phyloP scores from a whole-genome alignment of 2,329 filamentous ascomycete species.

The Escovopsis sp. region DNA sequence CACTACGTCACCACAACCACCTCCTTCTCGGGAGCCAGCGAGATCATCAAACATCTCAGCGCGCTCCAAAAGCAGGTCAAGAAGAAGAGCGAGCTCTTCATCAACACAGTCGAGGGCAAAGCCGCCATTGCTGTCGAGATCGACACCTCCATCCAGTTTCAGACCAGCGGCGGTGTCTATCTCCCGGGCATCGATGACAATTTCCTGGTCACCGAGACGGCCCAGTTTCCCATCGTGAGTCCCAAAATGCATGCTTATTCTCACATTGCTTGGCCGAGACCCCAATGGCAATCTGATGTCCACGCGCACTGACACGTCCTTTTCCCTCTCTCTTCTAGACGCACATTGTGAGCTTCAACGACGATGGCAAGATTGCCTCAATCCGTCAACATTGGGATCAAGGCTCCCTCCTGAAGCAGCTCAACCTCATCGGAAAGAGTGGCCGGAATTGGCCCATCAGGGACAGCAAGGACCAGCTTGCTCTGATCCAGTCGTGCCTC shows the following conservation, averaged over 20 bases:
- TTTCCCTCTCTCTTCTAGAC: conserved; percentile 32
- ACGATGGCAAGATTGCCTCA: conserved; percentile 62
- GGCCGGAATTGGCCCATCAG: conserved; percentile 91
- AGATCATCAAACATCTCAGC: conserved; percentile 72
- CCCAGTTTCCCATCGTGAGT: conserved; percentile 68
- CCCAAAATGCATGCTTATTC: not conserved
- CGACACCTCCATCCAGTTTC: conserved; percentile 71
- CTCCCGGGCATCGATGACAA: conserved; percentile 87
- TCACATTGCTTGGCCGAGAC: too few relatives aligned
- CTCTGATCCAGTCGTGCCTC: conserved; percentile 52
- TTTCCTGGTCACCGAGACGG: conserved; percentile 71
- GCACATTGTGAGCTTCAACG: conserved; percentile 78
- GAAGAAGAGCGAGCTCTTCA: conserved; percentile 66
- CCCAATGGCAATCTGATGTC: too few relatives aligned
- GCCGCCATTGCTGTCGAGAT: conserved; percentile 67
- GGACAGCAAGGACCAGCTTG: conserved; percentile 71
- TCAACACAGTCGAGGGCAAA: conserved; percentile 58
- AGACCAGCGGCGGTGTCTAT: conserved; percentile 68
- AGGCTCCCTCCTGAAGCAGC: conserved; percentile 76
- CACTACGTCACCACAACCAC: conserved; percentile 87
- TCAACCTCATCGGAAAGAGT: conserved; percentile 82
- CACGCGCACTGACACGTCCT: not conserved
- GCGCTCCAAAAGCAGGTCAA: conserved; percentile 58
- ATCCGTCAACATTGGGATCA: conserved; percentile 94
- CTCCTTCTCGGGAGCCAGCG: conserved; percentile 51